These are phyloP conservation scores for Arthrinium phaeospermum DNA, from an alignment of 2,329 filamentous ascomycete species.

Conservation along the genomic window DNA sequence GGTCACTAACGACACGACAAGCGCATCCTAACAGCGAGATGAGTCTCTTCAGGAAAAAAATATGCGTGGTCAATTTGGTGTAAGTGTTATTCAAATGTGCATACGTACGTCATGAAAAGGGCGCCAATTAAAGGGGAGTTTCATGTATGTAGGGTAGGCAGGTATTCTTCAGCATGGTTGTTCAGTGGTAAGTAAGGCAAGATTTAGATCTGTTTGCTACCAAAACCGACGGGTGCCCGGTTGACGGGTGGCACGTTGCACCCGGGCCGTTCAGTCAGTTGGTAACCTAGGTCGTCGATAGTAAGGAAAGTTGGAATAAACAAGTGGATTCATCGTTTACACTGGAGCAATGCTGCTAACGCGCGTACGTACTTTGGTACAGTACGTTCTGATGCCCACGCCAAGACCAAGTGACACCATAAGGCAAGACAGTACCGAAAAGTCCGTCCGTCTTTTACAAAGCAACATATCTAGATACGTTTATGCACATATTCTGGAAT, in stretches of 20 bases:
- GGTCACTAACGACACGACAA: neutral
- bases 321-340: neutral
- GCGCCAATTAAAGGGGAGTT: too few relatives aligned
- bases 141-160: too few relatives aligned
- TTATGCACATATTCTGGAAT: neutral
- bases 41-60: neutral
- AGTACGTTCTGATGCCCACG: neutral
- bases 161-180: neutral
- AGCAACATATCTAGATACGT: neutral
- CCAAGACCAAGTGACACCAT: constrained; percentile 5
- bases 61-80: neutral
- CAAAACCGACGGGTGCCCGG: neutral
- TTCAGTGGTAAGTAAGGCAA: neutral
- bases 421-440: neutral
- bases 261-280: neutral
- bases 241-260: neutral
- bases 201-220: neutral
- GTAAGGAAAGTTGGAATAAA: constrained; percentile 6
- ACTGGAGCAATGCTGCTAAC: neutral
- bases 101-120: neutral
- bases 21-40: neutral
- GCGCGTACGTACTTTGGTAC: neutral
- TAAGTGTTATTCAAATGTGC: neutral
- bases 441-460: neutral
- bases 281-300: neutral